These are phyloP conservation scores for Solanum okadae DNA, from an alignment of 257 asterid species.

Conservation along the genomic window DNA sequence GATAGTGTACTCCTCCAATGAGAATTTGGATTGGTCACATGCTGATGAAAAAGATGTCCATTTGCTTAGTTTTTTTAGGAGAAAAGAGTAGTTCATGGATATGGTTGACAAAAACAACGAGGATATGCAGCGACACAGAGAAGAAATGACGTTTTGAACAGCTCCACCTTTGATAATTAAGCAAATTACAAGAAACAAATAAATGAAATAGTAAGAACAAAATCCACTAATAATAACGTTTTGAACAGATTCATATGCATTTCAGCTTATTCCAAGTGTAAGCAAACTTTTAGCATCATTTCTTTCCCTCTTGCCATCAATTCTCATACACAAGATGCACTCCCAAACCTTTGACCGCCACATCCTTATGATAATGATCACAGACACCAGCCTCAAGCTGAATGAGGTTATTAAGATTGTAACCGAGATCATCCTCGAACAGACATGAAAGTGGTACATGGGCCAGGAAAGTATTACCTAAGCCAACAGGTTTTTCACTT, in stretches of 20 bases:
- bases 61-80: constrained; percentile 4
- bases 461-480: not conserved
- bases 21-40: constrained; percentile 2
- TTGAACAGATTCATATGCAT: no score
- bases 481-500: not conserved
- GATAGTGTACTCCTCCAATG: not conserved
- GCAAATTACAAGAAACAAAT: no score
- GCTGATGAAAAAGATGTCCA: constrained; percentile 7
- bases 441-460: not conserved
- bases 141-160: not conserved
- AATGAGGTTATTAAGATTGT: not conserved
- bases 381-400: not conserved
- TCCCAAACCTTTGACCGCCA: not conserved
- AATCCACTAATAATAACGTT: no score
- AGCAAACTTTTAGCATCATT: no score
- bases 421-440: no score
- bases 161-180: no score
- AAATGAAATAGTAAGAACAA: no score
- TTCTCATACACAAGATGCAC: not conserved
- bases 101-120: constrained; percentile 5
- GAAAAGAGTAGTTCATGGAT: not conserved
- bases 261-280: no score
- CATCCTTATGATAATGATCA: not conserved
- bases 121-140: constrained; percentile 1
- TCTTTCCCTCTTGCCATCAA: not conserved